phyloP scores from a whole-genome alignment of 2,329 filamentous ascomycete genomes.

The Sporothrix pseudoabietina region DNA sequence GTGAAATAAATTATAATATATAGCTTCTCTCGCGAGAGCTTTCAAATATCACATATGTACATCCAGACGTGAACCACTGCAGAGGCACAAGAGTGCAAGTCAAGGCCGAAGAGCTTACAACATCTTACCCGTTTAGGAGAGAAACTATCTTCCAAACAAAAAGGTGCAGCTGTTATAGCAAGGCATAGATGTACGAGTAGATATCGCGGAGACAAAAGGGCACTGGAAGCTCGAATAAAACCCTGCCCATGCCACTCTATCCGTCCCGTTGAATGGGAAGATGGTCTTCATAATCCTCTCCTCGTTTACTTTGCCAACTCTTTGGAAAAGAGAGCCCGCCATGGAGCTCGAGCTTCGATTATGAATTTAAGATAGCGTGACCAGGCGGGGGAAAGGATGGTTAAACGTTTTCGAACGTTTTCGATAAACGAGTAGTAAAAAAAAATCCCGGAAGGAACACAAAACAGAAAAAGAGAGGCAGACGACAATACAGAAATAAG shows the following conservation, averaged over 20 bases:
- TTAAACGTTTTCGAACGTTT: neutral
- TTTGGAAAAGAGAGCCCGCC: neutral
- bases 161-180: too few species aligned
- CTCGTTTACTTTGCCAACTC: neutral
- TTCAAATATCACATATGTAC: neutral
- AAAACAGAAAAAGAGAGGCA: neutral
- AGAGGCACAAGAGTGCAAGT: too few species aligned
- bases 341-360: neutral
- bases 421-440: neutral
- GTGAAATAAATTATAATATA: neutral
- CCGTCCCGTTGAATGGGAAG: too few species aligned
- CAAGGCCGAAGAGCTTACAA: too few species aligned
- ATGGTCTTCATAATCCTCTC: neutral
- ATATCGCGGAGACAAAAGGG: too few species aligned
- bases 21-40: neutral
- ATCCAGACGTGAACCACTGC: too few species aligned
- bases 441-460: neutral
- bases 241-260: too few species aligned
- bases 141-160: too few species aligned
- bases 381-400: neutral
- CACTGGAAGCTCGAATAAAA: too few species aligned
- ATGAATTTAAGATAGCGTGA: conserved; percentile 7
- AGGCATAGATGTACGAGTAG: too few species aligned
- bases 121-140: too few species aligned
- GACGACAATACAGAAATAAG: neutral